Base-by-base conservation (phyloP, 2,329 filamentous ascomycete genomes). In the Fusarium staphyleae region DNA sequence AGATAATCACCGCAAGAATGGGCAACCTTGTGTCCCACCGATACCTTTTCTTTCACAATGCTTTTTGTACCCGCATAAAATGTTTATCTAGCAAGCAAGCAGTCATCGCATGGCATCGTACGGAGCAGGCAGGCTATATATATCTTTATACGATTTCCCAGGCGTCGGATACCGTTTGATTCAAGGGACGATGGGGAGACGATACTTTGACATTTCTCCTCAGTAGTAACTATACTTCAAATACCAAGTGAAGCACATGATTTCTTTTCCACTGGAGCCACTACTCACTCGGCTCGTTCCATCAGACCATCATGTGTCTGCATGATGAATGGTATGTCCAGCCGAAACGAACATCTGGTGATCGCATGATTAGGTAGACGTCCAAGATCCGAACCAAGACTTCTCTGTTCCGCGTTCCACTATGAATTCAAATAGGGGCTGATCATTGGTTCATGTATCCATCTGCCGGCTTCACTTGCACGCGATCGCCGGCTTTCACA, bases 91-190 rank as follows among this genome's bases (percentile, higher is more conserved):
- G 37, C 29, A 22, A 35, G 39, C 33, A 45, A 48, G 56, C 52
- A 55, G 22, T 39, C 48, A 63, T 57, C 16, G 39, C 55, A 52
- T 48, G 41, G 59, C 59, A 62, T 63, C 35, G 44, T 46, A 54
- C 26, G 60, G 55, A 63, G 59, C 46, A 39, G 48, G 37, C 46
- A 55, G 58, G 45, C 46, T 62, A 32, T n/a, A 19, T 62, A 32
- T n/a, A 19, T 30, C 2, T 30, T 41, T 41, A 24, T 15, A 4
- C 26, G 5, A 41, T 45, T 55, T 36, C 16, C 56, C 28, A 22
- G 42, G 24, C 33, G 39, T 59, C 45, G 14, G 34, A 44, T 26
- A 18, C 28, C 37, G 30, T 45, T 45, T 51, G 30, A 36, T 34
- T 46, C 11, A 33, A 33, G 32, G 15, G 47, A 14, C n/a, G 15